Evolutionary conservation across 2,329 filamentous ascomycete genomes (phyloP), one percentile per base, ranked within the genome.

Genomic region (Claviceps pusilla): DNA sequence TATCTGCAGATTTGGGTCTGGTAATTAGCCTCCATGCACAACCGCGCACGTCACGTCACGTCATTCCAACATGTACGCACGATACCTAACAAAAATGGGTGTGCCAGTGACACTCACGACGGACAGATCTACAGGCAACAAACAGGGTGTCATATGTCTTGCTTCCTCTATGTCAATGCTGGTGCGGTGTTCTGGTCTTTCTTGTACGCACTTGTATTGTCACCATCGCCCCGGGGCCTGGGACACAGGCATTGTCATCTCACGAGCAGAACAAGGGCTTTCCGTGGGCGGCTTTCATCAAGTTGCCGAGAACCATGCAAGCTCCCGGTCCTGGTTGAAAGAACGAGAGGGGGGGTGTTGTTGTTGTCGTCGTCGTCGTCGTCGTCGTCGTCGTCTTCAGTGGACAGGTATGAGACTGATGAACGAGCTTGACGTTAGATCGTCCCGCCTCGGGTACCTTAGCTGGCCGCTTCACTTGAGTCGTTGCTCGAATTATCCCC

Each of bases 401-500:
- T 35, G n/a, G 33, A 11, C 10, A 11, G 31, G 11, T 10, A 37
- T 7, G n/a, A 33, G 31, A 19, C 9, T 3, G 10, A 49, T 5
- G n/a, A 24, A 24, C 7, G 14, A 14, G 35, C 48, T 29, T 29
- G 24, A 14, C 24, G 37, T 29, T 50, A 31, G 28, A 47, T 48
- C 5, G n/a, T 31, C 12, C 10, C 24, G 28, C 11, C 41, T 29
- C 16, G 16, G 42, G 16, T 28, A 35, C 29, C 10, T 37, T 42
- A 37, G 48, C 52, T 42, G 46, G 42, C 33, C 31, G 48, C n/a
- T 35, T 50, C 43, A 45, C n/a, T 48, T 11, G 16, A 48, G 9
- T 52, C 55, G n/a, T n/a, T 33, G 47, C 51, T 53, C 39, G 50
- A 54, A 35, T 29, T 3, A 29, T n/a, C 10, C 12, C 57, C 56